Evolutionary conservation across 345 rosid species (phyloP).

Genomic region (Cochlearia excelsa): DNA sequence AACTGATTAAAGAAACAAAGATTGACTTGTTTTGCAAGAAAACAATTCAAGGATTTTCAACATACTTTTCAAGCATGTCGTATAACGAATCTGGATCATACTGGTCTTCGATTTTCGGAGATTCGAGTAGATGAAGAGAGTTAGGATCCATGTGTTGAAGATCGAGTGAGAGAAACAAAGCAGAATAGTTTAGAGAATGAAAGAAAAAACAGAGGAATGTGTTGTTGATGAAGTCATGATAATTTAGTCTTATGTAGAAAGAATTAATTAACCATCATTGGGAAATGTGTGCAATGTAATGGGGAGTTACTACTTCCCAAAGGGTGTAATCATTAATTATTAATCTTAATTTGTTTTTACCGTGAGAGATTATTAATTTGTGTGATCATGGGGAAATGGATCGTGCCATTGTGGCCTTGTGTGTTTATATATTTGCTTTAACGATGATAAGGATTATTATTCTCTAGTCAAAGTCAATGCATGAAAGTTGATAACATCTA

Average conservation of each 20-base stretch:
- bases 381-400: constrained; percentile 33
- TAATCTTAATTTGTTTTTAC: background rate
- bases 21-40: no score
- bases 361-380: constrained; percentile 17
- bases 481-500: constrained; percentile 23
- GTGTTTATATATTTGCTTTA: background rate
- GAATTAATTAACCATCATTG: background rate
- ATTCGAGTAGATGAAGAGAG: constrained; percentile 1
- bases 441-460: background rate
- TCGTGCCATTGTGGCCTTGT: background rate
- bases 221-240: no score
- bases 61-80: constrained; percentile 21
- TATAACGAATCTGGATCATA: constrained; percentile 27
- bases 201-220: background rate
- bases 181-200: background rate
- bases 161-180: background rate
- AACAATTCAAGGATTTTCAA: background rate
- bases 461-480: constrained; percentile 32
- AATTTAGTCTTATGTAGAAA: no score
- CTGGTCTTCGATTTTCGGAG: background rate
- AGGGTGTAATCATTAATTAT: constrained; percentile 22
- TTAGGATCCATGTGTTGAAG: constrained; percentile 21
- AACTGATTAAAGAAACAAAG: no score
- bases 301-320: constrained; percentile 31
- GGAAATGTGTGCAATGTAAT: constrained; percentile 29